These are phyloP conservation scores for Fusarium sublunatum DNA, from an alignment of 2,329 filamentous ascomycete species.

Conservation along the genomic window DNA sequence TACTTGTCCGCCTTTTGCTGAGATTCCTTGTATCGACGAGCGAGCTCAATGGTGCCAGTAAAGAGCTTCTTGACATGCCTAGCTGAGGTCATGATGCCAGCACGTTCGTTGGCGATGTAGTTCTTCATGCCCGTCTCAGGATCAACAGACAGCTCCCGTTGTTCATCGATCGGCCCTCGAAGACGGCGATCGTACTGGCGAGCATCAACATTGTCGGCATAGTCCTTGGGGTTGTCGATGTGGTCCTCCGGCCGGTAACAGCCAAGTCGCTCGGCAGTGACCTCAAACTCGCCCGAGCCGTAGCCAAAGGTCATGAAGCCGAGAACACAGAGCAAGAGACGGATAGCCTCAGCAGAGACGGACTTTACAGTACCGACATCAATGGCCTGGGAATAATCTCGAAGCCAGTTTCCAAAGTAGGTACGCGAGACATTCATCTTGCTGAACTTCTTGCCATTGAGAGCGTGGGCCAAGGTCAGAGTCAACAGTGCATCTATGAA, in stretches of 20 bases:
- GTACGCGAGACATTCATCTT: constrained; percentile 89
- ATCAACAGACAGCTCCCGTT: constrained; percentile 82
- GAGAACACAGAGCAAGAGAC: constrained; percentile 87
- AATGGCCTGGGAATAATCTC: constrained; percentile 92
- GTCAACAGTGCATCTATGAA: constrained; percentile 84
- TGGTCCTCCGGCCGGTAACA: constrained; percentile 83
- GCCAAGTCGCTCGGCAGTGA: constrained; percentile 83
- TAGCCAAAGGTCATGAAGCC: constrained; percentile 91
- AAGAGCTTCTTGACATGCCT: constrained; percentile 81
- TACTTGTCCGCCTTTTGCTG: constrained; percentile 78
- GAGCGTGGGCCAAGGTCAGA: constrained; percentile 67
- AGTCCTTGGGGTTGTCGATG: constrained; percentile 85
- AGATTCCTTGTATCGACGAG: constrained; percentile 72
- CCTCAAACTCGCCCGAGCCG: constrained; percentile 85
- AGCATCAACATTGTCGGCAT: constrained; percentile 89
- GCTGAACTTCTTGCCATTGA: constrained; percentile 80
- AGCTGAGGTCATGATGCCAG: constrained; percentile 84
- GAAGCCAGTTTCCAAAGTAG: constrained; percentile 97
- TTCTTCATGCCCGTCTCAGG: constrained; percentile 84
- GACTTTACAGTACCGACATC: constrained; percentile 93
- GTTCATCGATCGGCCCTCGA: constrained; percentile 83
- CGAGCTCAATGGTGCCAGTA: constrained; percentile 79
- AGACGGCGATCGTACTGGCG: constrained; percentile 83
- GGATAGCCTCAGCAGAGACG: constrained; percentile 90
- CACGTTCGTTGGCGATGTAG: constrained; percentile 89